A percentile compares a stretch with the other conserved stretches of the same genome.
These are phyloP conservation scores for Chlamydomonas sphaeroides DNA, from an alignment of 139 green algal species.

Conservation along the genomic window DNA sequence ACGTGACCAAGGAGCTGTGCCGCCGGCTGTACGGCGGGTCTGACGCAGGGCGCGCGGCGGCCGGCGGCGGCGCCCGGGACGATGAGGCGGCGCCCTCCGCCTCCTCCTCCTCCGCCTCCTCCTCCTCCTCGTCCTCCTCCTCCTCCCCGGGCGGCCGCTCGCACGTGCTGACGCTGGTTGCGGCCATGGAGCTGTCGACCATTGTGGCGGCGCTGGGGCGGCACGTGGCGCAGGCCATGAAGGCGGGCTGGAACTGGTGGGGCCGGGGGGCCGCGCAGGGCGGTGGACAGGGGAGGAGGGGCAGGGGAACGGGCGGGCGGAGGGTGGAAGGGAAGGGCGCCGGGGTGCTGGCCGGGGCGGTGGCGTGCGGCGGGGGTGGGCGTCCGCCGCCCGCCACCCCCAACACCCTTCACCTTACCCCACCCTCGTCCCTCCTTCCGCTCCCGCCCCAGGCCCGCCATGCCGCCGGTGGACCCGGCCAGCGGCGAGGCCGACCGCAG, in stretches of 20 bases:
- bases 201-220: background rate
- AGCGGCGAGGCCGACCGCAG: background rate
- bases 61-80: too few species aligned
- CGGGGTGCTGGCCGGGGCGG: too few species aligned
- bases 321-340: too few species aligned
- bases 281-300: too few species aligned
- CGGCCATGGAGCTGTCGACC: conserved; percentile 13
- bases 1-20: conserved; percentile 8
- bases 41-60: background rate
- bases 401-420: background rate
- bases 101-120: background rate
- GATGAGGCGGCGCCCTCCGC: too few species aligned
- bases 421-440: background rate
- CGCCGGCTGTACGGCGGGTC: background rate
- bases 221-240: conserved; percentile 18
- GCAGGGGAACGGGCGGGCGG: too few species aligned
- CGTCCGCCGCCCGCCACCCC: background rate
- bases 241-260: conserved; percentile 39
- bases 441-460: background rate
- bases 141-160: background rate
- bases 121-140: background rate
- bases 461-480: background rate
- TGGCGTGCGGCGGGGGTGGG: too few species aligned
- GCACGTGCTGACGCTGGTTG: conserved; percentile 20
- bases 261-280: background rate